These are phyloP conservation scores for Xylariaceae sp. DNA, from an alignment of 2,329 filamentous ascomycete species.

Conservation along the genomic window DNA sequence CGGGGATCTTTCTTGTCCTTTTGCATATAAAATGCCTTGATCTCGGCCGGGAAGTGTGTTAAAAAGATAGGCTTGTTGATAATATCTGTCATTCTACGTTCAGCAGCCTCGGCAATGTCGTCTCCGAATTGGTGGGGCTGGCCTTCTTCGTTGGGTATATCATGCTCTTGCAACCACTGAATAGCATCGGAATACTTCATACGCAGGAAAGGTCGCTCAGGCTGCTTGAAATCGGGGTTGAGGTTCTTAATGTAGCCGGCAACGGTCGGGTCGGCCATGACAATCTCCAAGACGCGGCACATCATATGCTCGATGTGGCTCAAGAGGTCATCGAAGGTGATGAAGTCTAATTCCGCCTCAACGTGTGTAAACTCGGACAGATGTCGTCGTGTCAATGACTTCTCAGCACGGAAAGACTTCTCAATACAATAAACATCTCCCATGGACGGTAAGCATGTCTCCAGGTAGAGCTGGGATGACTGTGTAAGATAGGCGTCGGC, in stretches of 20 bases:
- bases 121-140: slow-evolving; percentile 89
- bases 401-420: slow-evolving; percentile 97
- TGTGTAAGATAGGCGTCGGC: slow-evolving; percentile 92
- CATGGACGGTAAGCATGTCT: slow-evolving; percentile 85
- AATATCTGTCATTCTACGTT: slow-evolving; percentile 93
- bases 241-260: slow-evolving; percentile 73
- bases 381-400: slow-evolving; percentile 88
- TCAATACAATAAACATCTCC: slow-evolving; percentile 98
- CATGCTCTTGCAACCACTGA: slow-evolving; percentile 83
- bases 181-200: slow-evolving; percentile 96
- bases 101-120: slow-evolving; percentile 95
- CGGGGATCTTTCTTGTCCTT: slow-evolving; percentile 72
- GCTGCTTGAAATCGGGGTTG: slow-evolving; percentile 85
- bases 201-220: slow-evolving; percentile 80
- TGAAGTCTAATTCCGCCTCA: slow-evolving; percentile 94
- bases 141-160: slow-evolving; percentile 90
- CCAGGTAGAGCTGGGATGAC: slow-evolving; percentile 94
- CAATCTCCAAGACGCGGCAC: slow-evolving; percentile 76
- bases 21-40: slow-evolving; percentile 99
- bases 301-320: slow-evolving; percentile 81
- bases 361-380: slow-evolving; percentile 95
- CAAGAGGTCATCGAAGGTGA: slow-evolving; percentile 85
- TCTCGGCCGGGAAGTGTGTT: slow-evolving; percentile 93
- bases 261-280: slow-evolving; percentile 68
- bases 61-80: slow-evolving; percentile 95